Conservation (phyloP, 148 eudicot species). For the Euryodendron excelsum region DNA sequence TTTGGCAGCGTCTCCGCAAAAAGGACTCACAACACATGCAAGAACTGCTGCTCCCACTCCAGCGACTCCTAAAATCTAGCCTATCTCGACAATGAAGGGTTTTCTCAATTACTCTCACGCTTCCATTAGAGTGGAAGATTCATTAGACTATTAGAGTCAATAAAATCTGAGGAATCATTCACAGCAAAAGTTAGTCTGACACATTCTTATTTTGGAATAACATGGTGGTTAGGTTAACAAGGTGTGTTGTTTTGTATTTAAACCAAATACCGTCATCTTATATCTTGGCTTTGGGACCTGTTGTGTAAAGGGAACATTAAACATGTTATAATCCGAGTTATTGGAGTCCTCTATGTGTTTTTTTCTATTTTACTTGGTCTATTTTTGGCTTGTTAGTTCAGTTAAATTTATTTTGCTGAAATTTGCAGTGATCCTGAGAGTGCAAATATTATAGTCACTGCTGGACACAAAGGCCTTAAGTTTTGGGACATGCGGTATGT, state of each 20-base stretch:
- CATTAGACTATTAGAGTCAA: background rate
- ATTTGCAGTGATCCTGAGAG: slow-evolving; percentile 61
- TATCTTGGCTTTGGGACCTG: background rate
- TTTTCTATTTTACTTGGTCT: background rate
- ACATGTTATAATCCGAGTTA: background rate
- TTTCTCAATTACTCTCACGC: too few species aligned
- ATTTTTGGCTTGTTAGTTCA: background rate
- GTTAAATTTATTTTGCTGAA: background rate
- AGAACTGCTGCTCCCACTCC: too few species aligned
- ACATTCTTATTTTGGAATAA: background rate
- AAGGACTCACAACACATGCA: too few species aligned
- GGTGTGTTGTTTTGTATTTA: too few species aligned
- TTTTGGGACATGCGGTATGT: slow-evolving; percentile 95
- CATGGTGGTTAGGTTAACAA: too few species aligned
- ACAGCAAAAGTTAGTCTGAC: background rate
- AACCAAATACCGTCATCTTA: background rate
- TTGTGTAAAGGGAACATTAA: background rate
- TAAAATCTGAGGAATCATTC: background rate
- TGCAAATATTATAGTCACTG: slow-evolving; percentile 71
- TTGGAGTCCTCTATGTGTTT: too few species aligned
- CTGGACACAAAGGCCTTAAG: slow-evolving; percentile 79
- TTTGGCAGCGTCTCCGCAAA: too few species aligned
- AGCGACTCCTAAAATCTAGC: background rate
- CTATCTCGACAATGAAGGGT: background rate
- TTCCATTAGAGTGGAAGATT: background rate